Base-by-base conservation (phyloP, 2,329 filamentous ascomycete genomes). In the Diaporthe citriasiana region DNA sequence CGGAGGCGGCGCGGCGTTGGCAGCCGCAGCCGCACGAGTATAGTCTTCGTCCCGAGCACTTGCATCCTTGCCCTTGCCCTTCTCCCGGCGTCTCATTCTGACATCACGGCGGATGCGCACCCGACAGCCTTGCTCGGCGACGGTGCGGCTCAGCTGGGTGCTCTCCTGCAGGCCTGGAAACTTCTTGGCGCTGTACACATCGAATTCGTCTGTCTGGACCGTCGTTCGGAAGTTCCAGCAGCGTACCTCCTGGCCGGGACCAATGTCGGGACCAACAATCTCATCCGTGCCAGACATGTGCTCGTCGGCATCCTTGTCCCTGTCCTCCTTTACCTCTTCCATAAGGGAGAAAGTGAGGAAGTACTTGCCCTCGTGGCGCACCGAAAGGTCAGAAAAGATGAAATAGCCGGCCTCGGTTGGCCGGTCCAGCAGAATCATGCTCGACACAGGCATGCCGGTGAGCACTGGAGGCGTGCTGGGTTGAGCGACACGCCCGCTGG, bases 111-210 rank as follows among this genome's bases (percentile, higher is more conserved):
- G 91, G 79, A 99, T 99, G 59, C 97, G 93, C 38, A 99, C 97
- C 78, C 96, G 94, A 83, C 97, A 98, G 74, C 97, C 97, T 84
- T 99, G 97, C 83, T 99, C 96, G 25, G 96, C 95, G 56, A 99
- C 95, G 47, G 94, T 93, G 76, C 95, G 93, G 84, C 95, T 98
- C 66, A 98, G 87, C 17, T 90, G 87, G 0, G 97, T 99, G 85
- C 95, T 98, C 82, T 97, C 94, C 57, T 94, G 93, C 74, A 98
- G 87, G 25, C 96, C 97, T 22, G 97, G 97, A 85, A 99, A 99
- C 86, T 98, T 98, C 91, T 98, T 99, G 69, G 97, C 97, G 79
- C 95, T 98, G 86, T 90, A 98, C 55, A 98, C 97, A 65, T 91
- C 92, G 82, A 99, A 98, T 0, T 94, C 91, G 17, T 89, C 85